Evolutionary conservation across 441 rosid genomes (phyloP).

Genomic region (Gossypium trilobum): DNA sequence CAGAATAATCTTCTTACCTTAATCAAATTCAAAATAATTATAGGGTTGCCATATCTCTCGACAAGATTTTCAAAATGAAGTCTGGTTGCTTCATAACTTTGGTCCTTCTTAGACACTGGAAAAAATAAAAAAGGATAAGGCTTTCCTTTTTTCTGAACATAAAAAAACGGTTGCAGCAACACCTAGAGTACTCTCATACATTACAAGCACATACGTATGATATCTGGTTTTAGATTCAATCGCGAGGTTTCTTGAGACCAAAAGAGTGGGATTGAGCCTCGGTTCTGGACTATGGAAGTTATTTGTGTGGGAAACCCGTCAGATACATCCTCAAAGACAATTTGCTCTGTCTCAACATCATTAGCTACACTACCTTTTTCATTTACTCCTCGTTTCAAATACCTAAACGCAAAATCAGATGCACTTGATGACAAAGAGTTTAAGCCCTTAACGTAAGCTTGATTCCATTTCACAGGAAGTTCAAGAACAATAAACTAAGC

Average conservation of each 20-base stretch:
- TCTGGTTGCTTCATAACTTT: slow-evolving; percentile 81
- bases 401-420: slow-evolving; percentile 43
- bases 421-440: background rate
- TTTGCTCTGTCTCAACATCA: slow-evolving; percentile 98
- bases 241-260: slow-evolving; percentile 99
- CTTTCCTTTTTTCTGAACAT: background rate
- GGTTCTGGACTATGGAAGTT: slow-evolving; percentile 86
- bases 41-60: slow-evolving; percentile 90
- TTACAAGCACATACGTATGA: slow-evolving; percentile 52
- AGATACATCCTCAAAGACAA: slow-evolving; percentile 79
- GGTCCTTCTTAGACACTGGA: slow-evolving; percentile 81
- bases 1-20: slow-evolving; percentile 42
- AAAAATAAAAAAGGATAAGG: background rate
- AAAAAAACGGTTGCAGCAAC: background rate
- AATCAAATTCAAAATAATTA: slow-evolving; percentile 82
- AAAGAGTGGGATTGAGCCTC: slow-evolving; percentile 95
- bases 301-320: slow-evolving; percentile 66
- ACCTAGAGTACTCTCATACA: slow-evolving; percentile 11
- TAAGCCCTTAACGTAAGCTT: slow-evolving; percentile 1
- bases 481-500: background rate
- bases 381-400: slow-evolving; percentile 91
- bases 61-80: slow-evolving; percentile 90
- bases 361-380: slow-evolving; percentile 95
- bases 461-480: background rate
- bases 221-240: slow-evolving; percentile 93